These are phyloP conservation scores for Leccinum colubrinum DNA, from an alignment of 1,284 basidiomycete species.

Conservation along the genomic window DNA sequence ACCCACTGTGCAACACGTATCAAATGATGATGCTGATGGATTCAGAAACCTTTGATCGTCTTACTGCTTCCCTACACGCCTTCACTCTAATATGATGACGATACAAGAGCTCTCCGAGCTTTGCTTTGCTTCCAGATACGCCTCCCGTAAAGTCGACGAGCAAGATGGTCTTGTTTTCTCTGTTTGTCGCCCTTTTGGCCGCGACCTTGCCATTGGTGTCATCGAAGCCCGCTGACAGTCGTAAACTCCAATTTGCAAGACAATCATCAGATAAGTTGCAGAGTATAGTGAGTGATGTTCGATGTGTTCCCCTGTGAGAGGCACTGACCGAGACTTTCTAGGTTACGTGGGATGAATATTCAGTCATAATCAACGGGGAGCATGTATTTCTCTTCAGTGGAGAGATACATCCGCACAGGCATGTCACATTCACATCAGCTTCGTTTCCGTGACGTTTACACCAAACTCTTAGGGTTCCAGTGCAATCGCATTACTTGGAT, in stretches of 20 bases:
- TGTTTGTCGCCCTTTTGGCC: slow-evolving; percentile 15
- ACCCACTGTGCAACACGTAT: background rate
- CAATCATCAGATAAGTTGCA: slow-evolving; percentile 19
- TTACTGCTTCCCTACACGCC: background rate
- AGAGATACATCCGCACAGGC: slow-evolving; percentile 49
- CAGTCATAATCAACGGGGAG: slow-evolving; percentile 44
- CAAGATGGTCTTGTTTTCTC: slow-evolving; percentile 13
- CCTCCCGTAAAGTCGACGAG: background rate
- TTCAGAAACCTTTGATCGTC: slow-evolving; percentile 1
- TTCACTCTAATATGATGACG: slow-evolving; percentile 1
- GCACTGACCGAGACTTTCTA: slow-evolving; percentile 10
- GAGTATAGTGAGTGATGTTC: slow-evolving; percentile 12
- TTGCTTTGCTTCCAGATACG: background rate
- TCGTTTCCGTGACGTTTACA: background rate
- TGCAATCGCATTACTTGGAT: slow-evolving; percentile 43
- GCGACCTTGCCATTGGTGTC: slow-evolving; percentile 12
- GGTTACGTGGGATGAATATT: slow-evolving; percentile 49
- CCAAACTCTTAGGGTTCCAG: slow-evolving; percentile 34
- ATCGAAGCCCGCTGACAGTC: slow-evolving; percentile 3
- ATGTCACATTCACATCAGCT: background rate
- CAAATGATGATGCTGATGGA: background rate
- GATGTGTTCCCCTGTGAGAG: background rate
- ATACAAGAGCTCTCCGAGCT: background rate
- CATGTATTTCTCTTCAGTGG: slow-evolving; percentile 47
- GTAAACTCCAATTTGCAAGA: slow-evolving; percentile 16